These are phyloP conservation scores for Oxyria digyna DNA, from an alignment of 148 eudicot species.

Conservation along the genomic window DNA sequence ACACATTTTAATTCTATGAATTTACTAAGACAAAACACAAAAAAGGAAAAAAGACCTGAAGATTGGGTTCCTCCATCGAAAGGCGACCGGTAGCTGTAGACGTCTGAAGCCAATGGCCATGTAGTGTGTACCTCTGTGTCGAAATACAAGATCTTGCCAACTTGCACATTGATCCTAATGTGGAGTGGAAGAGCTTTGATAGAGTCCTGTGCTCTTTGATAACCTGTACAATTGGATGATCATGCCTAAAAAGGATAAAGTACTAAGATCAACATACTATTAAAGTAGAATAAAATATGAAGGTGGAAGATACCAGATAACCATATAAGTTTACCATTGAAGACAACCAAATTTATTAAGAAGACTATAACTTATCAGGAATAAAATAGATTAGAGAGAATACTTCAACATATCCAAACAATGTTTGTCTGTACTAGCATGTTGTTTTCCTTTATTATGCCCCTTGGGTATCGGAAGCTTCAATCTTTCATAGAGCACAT, in stretches of 20 bases:
- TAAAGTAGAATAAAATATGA: not conserved
- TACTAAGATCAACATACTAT: conserved; percentile 26
- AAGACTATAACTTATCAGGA: not conserved
- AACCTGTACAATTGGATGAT: conserved; percentile 88
- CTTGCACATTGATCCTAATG: conserved; percentile 85
- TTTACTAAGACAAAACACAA: not conserved
- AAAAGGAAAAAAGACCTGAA: conserved; percentile 45
- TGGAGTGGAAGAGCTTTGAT: conserved; percentile 78
- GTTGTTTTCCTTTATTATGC: conserved; percentile 54
- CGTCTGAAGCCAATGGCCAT: conserved; percentile 99
- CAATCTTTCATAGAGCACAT: conserved; percentile 71
- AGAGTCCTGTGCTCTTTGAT: conserved; percentile 93
- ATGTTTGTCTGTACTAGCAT: conserved; percentile 89
- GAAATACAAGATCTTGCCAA: conserved; percentile 69
- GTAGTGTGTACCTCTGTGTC: conserved; percentile 70
- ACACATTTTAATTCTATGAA: not conserved
- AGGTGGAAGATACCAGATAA: not conserved
- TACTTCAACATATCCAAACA: conserved; percentile 89
- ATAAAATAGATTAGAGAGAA: not conserved
- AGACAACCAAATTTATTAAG: not conserved
- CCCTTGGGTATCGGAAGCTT: conserved; percentile 88
- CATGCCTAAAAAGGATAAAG: conserved; percentile 43
- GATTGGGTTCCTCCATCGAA: conserved; percentile 97
- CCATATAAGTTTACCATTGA: not conserved
- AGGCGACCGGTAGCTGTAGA: conserved; percentile 97